phyloP scores from a whole-genome alignment of 2,329 filamentous ascomycete genomes.

The Alternaria dauci region DNA sequence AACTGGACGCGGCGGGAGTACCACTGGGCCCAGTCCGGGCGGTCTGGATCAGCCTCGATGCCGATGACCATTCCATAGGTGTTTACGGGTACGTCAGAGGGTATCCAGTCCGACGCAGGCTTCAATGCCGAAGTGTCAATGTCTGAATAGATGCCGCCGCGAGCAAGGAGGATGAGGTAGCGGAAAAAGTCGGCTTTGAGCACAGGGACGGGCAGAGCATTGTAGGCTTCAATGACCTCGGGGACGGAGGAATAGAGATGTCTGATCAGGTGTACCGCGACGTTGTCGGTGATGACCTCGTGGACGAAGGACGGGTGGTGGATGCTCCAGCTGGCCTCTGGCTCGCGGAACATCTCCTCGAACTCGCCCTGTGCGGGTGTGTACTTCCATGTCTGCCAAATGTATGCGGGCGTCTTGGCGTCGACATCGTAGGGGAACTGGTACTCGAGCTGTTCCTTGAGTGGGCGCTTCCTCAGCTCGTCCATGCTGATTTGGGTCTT shows the following conservation, averaged over 20 bases:
- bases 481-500: conserved; percentile 69
- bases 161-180: conserved; percentile 75
- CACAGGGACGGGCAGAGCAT: conserved; percentile 58
- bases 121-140: conserved; percentile 90
- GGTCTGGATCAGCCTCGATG: conserved; percentile 95
- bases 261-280: conserved; percentile 80
- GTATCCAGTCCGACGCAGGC: conserved; percentile 88
- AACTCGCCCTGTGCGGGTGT: conserved; percentile 81
- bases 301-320: conserved; percentile 91
- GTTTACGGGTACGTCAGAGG: conserved; percentile 75
- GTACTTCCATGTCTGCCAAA: conserved; percentile 99
- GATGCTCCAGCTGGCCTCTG: conserved; percentile 89
- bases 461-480: conserved; percentile 75
- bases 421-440: conserved; percentile 93
- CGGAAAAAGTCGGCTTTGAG: conserved; percentile 73
- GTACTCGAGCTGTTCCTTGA: conserved; percentile 84
- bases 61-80: conserved; percentile 88
- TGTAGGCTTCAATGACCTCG: conserved; percentile 60
- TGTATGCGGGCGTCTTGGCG: conserved; percentile 91
- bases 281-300: conserved; percentile 93
- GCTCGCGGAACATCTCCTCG: conserved; percentile 73
- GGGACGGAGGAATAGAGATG: conserved; percentile 81
- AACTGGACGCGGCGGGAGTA: conserved; percentile 97
- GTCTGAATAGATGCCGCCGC: conserved; percentile 78
- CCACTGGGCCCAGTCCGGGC: conserved; percentile 92